Evolutionary conservation across 768 basidiomycete genomes (phyloP).

Genomic region (Collybia mongolica): DNA sequence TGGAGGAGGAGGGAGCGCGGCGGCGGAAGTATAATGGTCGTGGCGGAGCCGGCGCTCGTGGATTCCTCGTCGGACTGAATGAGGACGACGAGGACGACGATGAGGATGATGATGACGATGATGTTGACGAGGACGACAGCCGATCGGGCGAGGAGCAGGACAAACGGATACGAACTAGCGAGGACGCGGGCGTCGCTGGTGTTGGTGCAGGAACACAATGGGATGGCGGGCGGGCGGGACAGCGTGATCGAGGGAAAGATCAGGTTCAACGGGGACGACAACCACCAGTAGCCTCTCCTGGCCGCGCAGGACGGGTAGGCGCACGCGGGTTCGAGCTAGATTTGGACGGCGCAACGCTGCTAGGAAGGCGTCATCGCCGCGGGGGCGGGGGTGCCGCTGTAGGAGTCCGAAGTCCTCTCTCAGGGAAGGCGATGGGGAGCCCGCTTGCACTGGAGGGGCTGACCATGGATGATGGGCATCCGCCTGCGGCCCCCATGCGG

Average conservation of each 20-base stretch:
- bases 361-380: constrained; percentile 66
- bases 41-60: constrained; percentile 73
- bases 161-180: background rate
- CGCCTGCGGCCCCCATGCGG: constrained; percentile 23
- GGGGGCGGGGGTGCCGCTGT: constrained; percentile 17
- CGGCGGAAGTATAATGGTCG: constrained; percentile 78
- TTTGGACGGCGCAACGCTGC: constrained; percentile 80
- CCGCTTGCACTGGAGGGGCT: constrained; percentile 23
- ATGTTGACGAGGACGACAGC: constrained; percentile 34
- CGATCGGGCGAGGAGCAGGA: constrained; percentile 25
- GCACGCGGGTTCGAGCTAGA: constrained; percentile 74
- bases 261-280: constrained; percentile 13
- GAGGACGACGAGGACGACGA: constrained; percentile 87
- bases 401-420: constrained; percentile 33
- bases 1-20: constrained; percentile 97
- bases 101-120: constrained; percentile 45
- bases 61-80: constrained; percentile 83
- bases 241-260: constrained; percentile 27
- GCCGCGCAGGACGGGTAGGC: constrained; percentile 8
- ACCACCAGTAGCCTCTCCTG: background rate
- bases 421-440: constrained; percentile 25
- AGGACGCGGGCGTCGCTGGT: constrained; percentile 7
- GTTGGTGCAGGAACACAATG: constrained; percentile 13
- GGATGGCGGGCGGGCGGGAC: constrained; percentile 35
- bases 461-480: constrained; percentile 15